A percentile compares a stretch with the other conserved stretches of the same genome.
phyloP scores from a whole-genome alignment of 352 stramenopile genomes.

The Globisporangium mamillatum region DNA sequence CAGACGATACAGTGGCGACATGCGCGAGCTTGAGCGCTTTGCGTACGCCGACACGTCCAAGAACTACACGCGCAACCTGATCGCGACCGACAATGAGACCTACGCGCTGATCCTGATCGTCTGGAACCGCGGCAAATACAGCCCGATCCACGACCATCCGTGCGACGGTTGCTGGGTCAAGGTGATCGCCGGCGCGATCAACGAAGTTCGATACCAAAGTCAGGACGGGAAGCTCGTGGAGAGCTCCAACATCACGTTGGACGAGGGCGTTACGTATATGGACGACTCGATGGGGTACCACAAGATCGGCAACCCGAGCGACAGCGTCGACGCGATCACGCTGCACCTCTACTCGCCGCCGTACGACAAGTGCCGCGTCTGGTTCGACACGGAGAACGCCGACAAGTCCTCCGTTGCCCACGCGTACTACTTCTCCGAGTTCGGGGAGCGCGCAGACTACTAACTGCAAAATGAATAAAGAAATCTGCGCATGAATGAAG shows the following conservation, averaged over 20 bases:
- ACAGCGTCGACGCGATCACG: conserved; percentile 48
- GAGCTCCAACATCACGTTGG: conserved; percentile 28
- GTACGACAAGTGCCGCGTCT: conserved; percentile 77
- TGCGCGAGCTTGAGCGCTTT: conserved; percentile 60
- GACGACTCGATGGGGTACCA: conserved; percentile 78
- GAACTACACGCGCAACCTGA: conserved; percentile 90
- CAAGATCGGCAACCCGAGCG: conserved; percentile 72
- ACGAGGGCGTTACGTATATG: conserved; percentile 48
- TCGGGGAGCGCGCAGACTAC: conserved; percentile 52
- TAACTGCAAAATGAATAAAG: conserved; percentile 12
- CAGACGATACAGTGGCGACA: conserved; percentile 39
- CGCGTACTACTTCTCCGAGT: conserved; percentile 77
- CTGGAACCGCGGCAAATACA: conserved; percentile 85
- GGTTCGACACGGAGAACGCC: conserved; percentile 59
- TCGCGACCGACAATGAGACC: conserved; percentile 84
- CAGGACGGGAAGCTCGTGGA: conserved; percentile 25
- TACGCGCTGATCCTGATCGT: conserved; percentile 93
- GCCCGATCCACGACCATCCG: conserved; percentile 87
- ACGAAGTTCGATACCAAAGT: conserved; percentile 67
- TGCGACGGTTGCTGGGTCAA: conserved; percentile 85
- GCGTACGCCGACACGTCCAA: conserved; percentile 64
- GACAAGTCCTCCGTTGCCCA: conserved; percentile 56
- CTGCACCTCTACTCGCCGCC: conserved; percentile 86
- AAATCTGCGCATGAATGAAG: not conserved
- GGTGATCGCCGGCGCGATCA: conserved; percentile 60